Evolutionary conservation across 2,329 filamentous ascomycete species (phyloP), one percentile per base, ranked within the genome.

Genomic region (Xylaria sp.): DNA sequence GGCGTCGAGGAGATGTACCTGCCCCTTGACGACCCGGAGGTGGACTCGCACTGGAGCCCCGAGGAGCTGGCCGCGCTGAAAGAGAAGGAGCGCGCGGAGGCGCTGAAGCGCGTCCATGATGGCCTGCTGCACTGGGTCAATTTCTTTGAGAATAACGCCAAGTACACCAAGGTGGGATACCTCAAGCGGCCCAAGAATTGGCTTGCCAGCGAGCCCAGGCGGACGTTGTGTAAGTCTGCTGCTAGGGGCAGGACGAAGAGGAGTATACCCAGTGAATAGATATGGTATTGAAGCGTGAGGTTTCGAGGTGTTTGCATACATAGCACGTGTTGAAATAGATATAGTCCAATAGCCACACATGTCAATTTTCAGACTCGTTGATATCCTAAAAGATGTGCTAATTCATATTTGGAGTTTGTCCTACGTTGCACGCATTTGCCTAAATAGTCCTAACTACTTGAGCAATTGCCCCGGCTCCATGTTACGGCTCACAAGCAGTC

Each of bases 1-100:
- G 96, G 96, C 54, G 91, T 93, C 4, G 96, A 98, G 82, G 87
- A 90, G 71, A 96, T 97, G 88, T 98, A 89, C 81, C 78, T 95
- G 9, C 89, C 89, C 1, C 74, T 88, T 40, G 88, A 91, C 78
- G 85, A 91, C 75, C 83, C 86, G 0, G 83, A 84, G 64, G 86
- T 92, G 29, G 92, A 94, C 79, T 75, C 77, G 42, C 80, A 86
- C 75, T 90, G 84, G 81, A 82, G 81, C 42, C 82, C 86, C 21
- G 84, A 83, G 16, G 85, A 90, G 77, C 80, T 91, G 70, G 82
- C 80, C 65, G 78, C 72, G 42, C 67, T 89, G 65, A 87, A 88
- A 71, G 87, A 87, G 74, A 81, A 86, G 78, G 95, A 97, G 82
- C 75, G 85, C 60, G 84, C 85, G 61, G 82, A 85, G 59, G 95